Base-by-base conservation (phyloP, 495 filamentous ascomycete genomes). In the Aspergillus sparsus region DNA sequence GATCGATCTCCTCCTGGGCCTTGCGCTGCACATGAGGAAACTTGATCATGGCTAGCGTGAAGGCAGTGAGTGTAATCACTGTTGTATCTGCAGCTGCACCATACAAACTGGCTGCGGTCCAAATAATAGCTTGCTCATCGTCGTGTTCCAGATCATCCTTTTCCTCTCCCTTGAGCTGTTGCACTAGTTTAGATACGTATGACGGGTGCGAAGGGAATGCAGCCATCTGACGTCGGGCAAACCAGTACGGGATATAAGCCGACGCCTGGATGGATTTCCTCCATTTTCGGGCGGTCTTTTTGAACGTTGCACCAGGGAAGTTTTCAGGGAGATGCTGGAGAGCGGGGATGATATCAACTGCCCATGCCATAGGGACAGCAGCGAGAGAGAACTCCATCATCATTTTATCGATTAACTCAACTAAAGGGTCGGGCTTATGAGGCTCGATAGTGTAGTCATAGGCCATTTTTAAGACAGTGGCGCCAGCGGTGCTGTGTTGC, bases 41-140 rank as follows among this genome's bases (percentile, higher is more conserved):
- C 7, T 75, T n/a, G 7, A 68, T 68, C 71, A 79, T 75, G 10
- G 74, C 77, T 3, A 75, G 62, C 54, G 77, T 64, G 61, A 80
- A 76, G 33, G 62, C 59, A 3, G 44, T 55, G 2, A 80, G 42
- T 6, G 74, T 55, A 1, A 74, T 69, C 3, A 74, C 73, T 8
- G 57, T 83, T 63, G 74, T 85, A 63, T 86, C 84, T 13, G 80
- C 78, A 3, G 83, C 84, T 9, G 78, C 84, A 44, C 80, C 73
- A 31, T 84, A 78, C 0, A 86, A 62, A 2, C 74, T 73, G 15
- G 74, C 74, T 10, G 81, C 74, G n/a, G 76, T 62, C 73, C 71
- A 77, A 41, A 77, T 79, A 49, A 71, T 68, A 7, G 62, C 56
- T 0, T 53, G 37, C 34, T 74, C 67, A 15, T 67, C 66, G 15